Conservation (phyloP, 2,329 filamentous ascomycete genomes). For the Chalaropsis ovoidea region DNA sequence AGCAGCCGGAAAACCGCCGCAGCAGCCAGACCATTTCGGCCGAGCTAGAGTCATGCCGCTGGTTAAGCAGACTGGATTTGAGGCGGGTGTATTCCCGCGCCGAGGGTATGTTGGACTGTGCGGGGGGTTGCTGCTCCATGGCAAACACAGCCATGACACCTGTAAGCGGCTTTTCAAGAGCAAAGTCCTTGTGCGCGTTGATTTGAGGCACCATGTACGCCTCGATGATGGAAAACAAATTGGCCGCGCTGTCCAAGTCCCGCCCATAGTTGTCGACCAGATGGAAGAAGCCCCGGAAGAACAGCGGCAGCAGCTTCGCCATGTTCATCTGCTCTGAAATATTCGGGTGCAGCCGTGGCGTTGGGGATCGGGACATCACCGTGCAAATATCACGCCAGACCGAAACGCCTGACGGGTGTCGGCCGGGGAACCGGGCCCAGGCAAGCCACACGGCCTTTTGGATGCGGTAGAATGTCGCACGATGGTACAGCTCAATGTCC, state of each 20-base stretch:
- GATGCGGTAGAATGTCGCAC: constrained; percentile 22
- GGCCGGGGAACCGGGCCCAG: constrained; percentile 12
- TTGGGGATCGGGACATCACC: constrained; percentile 17
- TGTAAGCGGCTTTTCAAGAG: neutral
- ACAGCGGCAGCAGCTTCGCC: constrained; percentile 14
- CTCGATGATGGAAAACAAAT: constrained; percentile 18
- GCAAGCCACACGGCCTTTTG: constrained; percentile 25
- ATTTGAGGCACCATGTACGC: constrained; percentile 22
- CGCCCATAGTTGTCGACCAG: constrained; percentile 21
- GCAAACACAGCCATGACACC: constrained; percentile 19
- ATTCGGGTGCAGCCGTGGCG: constrained; percentile 21
- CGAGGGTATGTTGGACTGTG: constrained; percentile 4
- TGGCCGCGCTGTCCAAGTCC: constrained; percentile 9
- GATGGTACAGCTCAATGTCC: constrained; percentile 16
- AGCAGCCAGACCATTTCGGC: constrained; percentile 19
- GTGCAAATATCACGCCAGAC: constrained; percentile 13
- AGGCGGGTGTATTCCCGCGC: constrained; percentile 16
- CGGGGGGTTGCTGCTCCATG: constrained; percentile 7
- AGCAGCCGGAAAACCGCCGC: constrained; percentile 12
- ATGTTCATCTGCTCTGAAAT: constrained; percentile 19
- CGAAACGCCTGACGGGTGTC: constrained; percentile 15
- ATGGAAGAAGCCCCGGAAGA: constrained; percentile 20
- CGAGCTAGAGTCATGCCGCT: constrained; percentile 8
- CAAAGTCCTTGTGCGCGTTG: constrained; percentile 4
- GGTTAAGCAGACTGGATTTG: constrained; percentile 5